Base-by-base conservation (phyloP, 768 basidiomycete genomes). In the Lentinula edodes region DNA sequence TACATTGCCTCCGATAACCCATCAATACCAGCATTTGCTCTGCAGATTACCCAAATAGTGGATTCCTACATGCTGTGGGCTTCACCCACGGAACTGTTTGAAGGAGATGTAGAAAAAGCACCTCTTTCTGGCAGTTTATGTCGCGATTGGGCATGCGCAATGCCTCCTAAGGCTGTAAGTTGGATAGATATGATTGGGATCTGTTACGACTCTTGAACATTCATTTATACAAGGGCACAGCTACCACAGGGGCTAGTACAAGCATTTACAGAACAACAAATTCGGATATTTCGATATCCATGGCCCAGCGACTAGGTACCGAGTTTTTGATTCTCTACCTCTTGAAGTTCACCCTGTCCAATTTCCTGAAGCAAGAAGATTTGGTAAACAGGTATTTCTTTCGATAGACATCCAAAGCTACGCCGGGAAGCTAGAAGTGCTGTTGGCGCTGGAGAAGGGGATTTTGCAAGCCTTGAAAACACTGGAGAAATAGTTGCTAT, bases 1-100 rank as follows among this genome's bases (percentile, higher is more conserved):
- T 81, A 83, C 66, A 65, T 88, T 62, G 69, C 78, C 34, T 73
- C 86, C 6, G 71, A 76, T 39, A 82, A 85, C 63, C 72, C 77
- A 51, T 76, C 80, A 16, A 70, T 82, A 52, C 86, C 87, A 15
- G 79, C 81, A 50, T 76, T 91, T 45, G 86, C 76, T 16, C 74
- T 93, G 60, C 87, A 90, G 64, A 75, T 88, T 63, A 91, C 86
- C 50, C 74, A 74, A 63, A 72, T 93, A 59, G 83, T 84, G 52
- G 85, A 85, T 66, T 87, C 88, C 60, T 91, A 88, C 73, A 91
- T 93, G 90, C 67, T 93, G 56, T 93, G 91, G 91, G 76, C 88
- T 36, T 90, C 91, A 1, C 76, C 73, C n/a, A 85, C 83, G 18
- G 80, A 83, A 32, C 75, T 74, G 43, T 52, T 70, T 46, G 73